Conservation (phyloP, 371 early-diverging fungal genomes). For the Mortierella sp. region DNA sequence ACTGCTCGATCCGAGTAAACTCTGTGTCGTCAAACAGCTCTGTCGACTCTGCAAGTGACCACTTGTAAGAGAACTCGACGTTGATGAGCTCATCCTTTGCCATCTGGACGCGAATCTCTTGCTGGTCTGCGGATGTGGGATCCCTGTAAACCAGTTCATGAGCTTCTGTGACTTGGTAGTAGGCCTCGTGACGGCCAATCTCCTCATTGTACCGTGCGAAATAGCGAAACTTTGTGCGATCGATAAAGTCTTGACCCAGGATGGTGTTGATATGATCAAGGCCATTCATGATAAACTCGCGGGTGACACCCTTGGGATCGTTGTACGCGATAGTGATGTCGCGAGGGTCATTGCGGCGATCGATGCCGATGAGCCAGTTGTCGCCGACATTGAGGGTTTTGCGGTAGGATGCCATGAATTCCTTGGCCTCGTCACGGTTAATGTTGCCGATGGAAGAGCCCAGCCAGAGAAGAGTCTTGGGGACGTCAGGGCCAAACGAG, state of each 20-base stretch:
- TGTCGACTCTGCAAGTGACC: conserved; percentile 66
- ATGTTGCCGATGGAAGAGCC: conserved; percentile 92
- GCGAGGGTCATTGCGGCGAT: conserved; percentile 76
- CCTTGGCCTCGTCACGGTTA: conserved; percentile 65
- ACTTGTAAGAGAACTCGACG: conserved; percentile 91
- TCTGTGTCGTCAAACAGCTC: conserved; percentile 65
- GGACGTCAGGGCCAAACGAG: conserved; percentile 59
- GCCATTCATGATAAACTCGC: conserved; percentile 88
- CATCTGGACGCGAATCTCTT: conserved; percentile 54
- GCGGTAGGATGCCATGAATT: conserved; percentile 61
- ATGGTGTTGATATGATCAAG: conserved; percentile 80
- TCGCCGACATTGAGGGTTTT: conserved; percentile 80
- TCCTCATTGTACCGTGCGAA: conserved; percentile 77
- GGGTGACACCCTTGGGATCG: conserved; percentile 80
- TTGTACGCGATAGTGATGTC: conserved; percentile 86
- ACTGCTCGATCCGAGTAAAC: conserved; percentile 65
- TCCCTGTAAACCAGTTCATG: conserved; percentile 59
- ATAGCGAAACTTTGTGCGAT: conserved; percentile 73
- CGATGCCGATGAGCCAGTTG: conserved; percentile 84
- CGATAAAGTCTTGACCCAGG: conserved; percentile 67
- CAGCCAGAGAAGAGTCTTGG: conserved; percentile 85
- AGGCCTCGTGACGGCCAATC: conserved; percentile 85
- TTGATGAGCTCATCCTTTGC: conserved; percentile 84
- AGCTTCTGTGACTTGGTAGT: conserved; percentile 68
- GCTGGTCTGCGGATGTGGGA: conserved; percentile 16